Conservation (phyloP, 1,139 yeast species). For the Nadsonia commutata region DNA sequence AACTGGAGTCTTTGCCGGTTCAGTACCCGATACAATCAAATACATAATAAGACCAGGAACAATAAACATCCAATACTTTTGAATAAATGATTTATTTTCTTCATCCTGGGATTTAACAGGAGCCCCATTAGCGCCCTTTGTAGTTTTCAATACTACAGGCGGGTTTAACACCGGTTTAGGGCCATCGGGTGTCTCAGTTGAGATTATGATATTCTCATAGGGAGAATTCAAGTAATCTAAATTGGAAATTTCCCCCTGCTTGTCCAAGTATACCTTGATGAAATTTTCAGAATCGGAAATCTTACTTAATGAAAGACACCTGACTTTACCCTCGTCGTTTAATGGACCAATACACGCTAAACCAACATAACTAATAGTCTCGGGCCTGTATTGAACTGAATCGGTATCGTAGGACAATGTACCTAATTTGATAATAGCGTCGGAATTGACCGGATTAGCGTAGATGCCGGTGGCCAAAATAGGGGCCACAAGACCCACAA, state of each 20-base stretch:
- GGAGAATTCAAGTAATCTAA: slow-evolving; percentile 2
- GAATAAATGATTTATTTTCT: slow-evolving; percentile 20
- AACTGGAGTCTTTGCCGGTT: not conserved
- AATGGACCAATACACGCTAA: too few species aligned
- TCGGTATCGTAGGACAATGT: too few species aligned
- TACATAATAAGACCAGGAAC: slow-evolving; percentile 19
- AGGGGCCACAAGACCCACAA: too few species aligned
- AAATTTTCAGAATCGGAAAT: not conserved
- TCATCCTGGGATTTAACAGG: slow-evolving; percentile 9
- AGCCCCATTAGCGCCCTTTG: slow-evolving; percentile 13
- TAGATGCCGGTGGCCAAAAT: too few species aligned
- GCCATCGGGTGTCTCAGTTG: slow-evolving; percentile 9
- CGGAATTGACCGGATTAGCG: too few species aligned
- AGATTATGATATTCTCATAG: slow-evolving; percentile 4
- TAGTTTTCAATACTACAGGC: slow-evolving; percentile 18
- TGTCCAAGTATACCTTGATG: not conserved
- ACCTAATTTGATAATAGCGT: too few species aligned
- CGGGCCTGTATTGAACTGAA: too few species aligned
- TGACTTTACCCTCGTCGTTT: too few species aligned
- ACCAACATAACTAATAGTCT: too few species aligned
- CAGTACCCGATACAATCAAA: not conserved
- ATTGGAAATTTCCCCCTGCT: slow-evolving; percentile 1
- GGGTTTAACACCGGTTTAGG: slow-evolving; percentile 15
- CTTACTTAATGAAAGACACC: not conserved
- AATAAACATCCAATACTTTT: slow-evolving; percentile 26